Conservation (phyloP, 768 basidiomycete genomes). For the Phlebiopsis gigantea region DNA sequence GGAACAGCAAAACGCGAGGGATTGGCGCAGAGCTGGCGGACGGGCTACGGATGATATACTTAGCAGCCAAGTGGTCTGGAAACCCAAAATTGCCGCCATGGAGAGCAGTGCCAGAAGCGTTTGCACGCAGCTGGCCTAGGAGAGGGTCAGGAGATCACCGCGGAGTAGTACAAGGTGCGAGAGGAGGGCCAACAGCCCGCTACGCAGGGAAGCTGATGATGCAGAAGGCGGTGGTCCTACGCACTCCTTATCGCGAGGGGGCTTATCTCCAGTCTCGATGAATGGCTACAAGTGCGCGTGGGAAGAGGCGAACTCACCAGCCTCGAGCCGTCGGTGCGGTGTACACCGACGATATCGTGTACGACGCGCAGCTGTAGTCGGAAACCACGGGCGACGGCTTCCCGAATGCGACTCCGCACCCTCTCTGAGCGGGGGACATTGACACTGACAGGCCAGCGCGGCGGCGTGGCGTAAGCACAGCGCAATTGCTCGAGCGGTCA, state of each 20-base stretch:
- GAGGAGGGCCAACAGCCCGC: no score
- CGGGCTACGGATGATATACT: neutral
- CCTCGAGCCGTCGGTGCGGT: no score
- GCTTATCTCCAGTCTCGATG: neutral
- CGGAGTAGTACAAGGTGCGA: neutral
- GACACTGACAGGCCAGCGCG: no score
- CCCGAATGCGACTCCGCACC: no score
- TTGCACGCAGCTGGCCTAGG: neutral
- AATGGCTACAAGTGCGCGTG: neutral
- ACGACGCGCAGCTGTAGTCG: neutral
- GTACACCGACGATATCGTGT: no score
- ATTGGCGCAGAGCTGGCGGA: neutral
- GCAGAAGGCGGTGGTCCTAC: neutral
- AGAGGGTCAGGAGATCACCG: neutral
- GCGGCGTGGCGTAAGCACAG: no score
- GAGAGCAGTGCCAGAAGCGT: neutral
- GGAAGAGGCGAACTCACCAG: neutral
- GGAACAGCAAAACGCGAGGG: neutral
- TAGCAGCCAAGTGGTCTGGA: neutral
- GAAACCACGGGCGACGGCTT: neutral
- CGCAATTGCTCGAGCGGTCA: no score
- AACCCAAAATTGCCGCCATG: neutral
- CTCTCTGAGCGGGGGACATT: no score
- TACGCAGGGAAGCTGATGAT: neutral
- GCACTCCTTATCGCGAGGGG: neutral